Evolutionary conservation across 352 stramenopile genomes (phyloP).

Genomic region (Blastocystis sp.): DNA sequence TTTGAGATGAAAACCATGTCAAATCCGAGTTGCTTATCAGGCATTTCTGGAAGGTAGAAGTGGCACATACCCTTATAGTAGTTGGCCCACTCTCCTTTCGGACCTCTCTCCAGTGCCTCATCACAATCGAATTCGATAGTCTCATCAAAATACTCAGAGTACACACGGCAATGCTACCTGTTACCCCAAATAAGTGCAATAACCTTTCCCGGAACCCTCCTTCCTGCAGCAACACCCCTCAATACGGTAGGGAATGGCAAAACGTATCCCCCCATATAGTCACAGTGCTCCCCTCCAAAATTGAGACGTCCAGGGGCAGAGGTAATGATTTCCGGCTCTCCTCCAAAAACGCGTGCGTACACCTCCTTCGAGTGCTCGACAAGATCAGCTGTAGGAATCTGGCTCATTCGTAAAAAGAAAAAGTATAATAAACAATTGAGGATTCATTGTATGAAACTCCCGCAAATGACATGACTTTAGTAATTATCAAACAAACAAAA

Average conservation of each 20-base stretch:
- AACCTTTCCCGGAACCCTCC: conserved; percentile 17
- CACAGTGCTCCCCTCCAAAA: conserved; percentile 51
- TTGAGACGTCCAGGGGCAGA: conserved; percentile 38
- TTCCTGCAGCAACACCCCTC: background rate
- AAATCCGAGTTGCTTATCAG: background rate
- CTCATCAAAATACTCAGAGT: conserved; percentile 38
- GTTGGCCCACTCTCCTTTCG: conserved; percentile 43
- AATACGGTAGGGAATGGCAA: conserved; percentile 27
- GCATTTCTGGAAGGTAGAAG: conserved; percentile 46
- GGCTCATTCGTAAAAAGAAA: background rate
- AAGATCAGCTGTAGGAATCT: conserved; percentile 1
- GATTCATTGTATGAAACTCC: background rate
- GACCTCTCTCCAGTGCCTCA: background rate
- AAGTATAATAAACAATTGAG: background rate
- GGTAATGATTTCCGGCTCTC: background rate
- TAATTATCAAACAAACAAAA: background rate
- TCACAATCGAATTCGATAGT: conserved; percentile 39
- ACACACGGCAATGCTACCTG: conserved; percentile 29
- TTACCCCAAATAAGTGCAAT: background rate
- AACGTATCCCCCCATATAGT: conserved; percentile 54
- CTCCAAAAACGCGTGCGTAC: background rate
- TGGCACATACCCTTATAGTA: conserved; percentile 27
- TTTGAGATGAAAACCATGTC: conserved; percentile 37
- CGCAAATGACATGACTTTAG: background rate
- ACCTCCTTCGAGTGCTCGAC: background rate